These are phyloP conservation scores for Globisporangium yorkense DNA, from an alignment of 352 stramenopile species.

Conservation along the genomic window DNA sequence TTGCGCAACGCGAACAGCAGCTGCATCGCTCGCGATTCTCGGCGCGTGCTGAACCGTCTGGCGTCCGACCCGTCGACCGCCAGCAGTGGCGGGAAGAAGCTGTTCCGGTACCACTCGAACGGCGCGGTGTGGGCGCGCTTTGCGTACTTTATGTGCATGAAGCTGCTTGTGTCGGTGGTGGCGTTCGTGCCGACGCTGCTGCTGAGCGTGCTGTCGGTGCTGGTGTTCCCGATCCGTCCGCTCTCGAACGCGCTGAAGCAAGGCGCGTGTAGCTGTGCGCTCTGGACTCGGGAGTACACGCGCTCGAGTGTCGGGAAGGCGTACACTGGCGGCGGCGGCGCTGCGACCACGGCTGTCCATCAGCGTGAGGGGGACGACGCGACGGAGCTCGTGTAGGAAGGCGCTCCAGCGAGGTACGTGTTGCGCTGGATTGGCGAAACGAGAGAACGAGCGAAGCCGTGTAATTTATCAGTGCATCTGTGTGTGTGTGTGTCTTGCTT, in stretches of 20 bases:
- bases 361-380: constrained; percentile 24
- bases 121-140: constrained; percentile 60
- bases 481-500: neutral
- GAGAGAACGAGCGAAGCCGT: neutral
- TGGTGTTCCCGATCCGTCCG: constrained; percentile 54
- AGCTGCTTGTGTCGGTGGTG: constrained; percentile 57
- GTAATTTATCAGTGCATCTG: constrained; percentile 1
- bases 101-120: constrained; percentile 58
- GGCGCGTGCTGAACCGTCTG: constrained; percentile 55
- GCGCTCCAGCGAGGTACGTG: neutral
- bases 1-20: constrained; percentile 71
- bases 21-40: constrained; percentile 34
- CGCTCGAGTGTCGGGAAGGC: constrained; percentile 52
- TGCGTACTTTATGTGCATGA: constrained; percentile 58
- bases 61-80: constrained; percentile 18
- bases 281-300: constrained; percentile 70
- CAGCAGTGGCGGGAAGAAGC: constrained; percentile 17
- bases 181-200: constrained; percentile 50
- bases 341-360: neutral
- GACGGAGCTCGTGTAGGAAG: constrained; percentile 27
- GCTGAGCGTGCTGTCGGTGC: constrained; percentile 37
- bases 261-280: constrained; percentile 36
- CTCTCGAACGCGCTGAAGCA: constrained; percentile 31
- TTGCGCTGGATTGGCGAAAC: neutral
- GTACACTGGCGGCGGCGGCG: constrained; percentile 12